These are phyloP conservation scores for Cryptosporidium xiaoi DNA, from an alignment of 169 alveolate species.

Conservation along the genomic window DNA sequence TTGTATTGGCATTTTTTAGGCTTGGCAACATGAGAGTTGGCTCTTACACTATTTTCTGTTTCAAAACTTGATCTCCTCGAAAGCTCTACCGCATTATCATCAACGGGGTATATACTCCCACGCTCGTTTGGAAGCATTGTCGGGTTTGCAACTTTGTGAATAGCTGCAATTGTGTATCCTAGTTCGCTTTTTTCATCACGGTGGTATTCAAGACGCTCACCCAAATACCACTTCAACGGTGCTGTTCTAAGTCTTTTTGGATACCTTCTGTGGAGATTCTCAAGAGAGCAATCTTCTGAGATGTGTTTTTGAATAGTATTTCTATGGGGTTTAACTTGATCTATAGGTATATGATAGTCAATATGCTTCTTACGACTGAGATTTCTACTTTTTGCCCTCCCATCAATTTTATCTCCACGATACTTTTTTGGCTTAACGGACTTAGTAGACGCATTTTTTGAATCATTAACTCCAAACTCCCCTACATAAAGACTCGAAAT, in stretches of 20 bases:
- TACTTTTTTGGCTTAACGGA: not conserved
- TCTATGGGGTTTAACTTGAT: constrained; percentile 59
- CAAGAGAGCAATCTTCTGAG: not conserved
- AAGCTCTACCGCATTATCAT: not conserved
- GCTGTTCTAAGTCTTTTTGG: constrained; percentile 69
- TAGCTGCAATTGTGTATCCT: constrained; percentile 72
- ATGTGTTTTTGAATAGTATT: not conserved
- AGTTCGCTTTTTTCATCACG: constrained; percentile 67
- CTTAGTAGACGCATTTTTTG: too few species aligned
- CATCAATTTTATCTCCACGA: not conserved
- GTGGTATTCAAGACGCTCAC: constrained; percentile 71
- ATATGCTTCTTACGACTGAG: constrained; percentile 36
- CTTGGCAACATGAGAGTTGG: not conserved
- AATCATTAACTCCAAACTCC: too few species aligned
- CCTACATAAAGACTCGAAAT: too few species aligned
- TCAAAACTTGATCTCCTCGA: not conserved
- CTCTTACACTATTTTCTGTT: not conserved
- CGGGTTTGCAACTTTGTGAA: constrained; percentile 70
- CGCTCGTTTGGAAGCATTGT: constrained; percentile 72
- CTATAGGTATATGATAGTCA: constrained; percentile 67
- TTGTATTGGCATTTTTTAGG: not conserved
- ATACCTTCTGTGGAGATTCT: constrained; percentile 30
- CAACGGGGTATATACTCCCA: constrained; percentile 61
- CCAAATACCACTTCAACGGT: constrained; percentile 68
- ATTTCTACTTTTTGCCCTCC: not conserved